A percentile compares a stretch with the other conserved stretches of the same genome.
phyloP scores from a whole-genome alignment of 2,329 filamentous ascomycete genomes.

The Alternaria metachromatica region DNA sequence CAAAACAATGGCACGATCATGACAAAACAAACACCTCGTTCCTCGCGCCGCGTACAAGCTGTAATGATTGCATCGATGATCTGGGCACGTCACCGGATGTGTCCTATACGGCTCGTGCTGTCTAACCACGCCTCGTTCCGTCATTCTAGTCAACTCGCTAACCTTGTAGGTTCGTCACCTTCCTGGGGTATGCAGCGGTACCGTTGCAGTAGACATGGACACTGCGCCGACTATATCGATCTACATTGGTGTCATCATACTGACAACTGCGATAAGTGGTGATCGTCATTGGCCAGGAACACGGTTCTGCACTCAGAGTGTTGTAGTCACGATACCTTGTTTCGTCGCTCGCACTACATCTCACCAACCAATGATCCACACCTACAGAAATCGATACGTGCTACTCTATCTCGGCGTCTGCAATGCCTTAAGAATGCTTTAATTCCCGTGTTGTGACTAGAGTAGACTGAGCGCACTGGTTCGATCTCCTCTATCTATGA shows the following conservation, averaged over 20 bases:
- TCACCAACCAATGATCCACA: background rate
- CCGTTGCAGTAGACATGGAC: background rate
- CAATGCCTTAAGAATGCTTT: background rate
- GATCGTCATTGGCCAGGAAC: background rate
- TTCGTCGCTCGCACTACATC: background rate
- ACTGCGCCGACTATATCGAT: background rate
- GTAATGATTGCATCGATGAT: background rate
- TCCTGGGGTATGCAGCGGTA: background rate
- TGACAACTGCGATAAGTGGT: background rate
- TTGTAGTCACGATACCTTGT: background rate
- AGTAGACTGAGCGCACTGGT: background rate
- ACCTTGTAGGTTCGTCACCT: background rate
- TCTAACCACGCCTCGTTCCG: background rate
- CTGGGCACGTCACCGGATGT: background rate
- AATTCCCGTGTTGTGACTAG: background rate
- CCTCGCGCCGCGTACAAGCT: background rate
- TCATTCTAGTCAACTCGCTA: background rate
- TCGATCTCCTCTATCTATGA: background rate
- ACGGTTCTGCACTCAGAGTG: background rate
- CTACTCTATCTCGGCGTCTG: background rate
- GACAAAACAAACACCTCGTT: slow-evolving; percentile 22
- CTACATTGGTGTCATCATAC: background rate
- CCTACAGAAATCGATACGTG: background rate
- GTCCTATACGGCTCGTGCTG: background rate
- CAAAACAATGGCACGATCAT: slow-evolving; percentile 47